Evolutionary conservation across 2,329 filamentous ascomycete species (phyloP).

Genomic region (Diaporthe ilicicola): DNA sequence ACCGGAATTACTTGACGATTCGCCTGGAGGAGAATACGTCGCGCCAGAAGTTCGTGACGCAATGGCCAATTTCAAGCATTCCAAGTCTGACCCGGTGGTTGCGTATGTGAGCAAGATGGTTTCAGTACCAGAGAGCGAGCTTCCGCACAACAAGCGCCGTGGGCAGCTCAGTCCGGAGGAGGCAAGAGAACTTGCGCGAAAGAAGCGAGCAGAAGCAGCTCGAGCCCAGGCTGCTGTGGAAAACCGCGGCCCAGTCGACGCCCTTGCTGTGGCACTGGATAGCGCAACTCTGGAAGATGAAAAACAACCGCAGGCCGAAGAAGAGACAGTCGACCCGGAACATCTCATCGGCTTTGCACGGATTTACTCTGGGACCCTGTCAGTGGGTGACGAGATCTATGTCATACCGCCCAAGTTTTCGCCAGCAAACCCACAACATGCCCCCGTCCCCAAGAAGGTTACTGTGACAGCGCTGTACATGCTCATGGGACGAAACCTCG

Average conservation of each 20-base stretch:
- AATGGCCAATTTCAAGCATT: conserved; percentile 81
- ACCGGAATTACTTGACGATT: conserved; percentile 79
- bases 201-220: conserved; percentile 89
- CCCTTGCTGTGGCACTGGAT: conserved; percentile 68
- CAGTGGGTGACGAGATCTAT: conserved; percentile 89
- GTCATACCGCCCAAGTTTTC: conserved; percentile 94
- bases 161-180: conserved; percentile 87
- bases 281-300: conserved; percentile 66
- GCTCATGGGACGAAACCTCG: conserved; percentile 91
- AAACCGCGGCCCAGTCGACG: conserved; percentile 57
- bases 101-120: conserved; percentile 99
- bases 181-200: conserved; percentile 84
- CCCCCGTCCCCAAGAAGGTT: conserved; percentile 80
- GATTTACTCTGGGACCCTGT: conserved; percentile 89
- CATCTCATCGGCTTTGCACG: conserved; percentile 94
- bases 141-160: conserved; percentile 84
- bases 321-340: conserved; percentile 76
- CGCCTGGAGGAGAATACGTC: conserved; percentile 79
- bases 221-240: conserved; percentile 72
- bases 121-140: conserved; percentile 89
- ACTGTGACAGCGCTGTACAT: conserved; percentile 90
- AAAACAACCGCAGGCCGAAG: conserved; percentile 50
- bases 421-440: conserved; percentile 76
- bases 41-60: conserved; percentile 76
- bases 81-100: conserved; percentile 78